Evolutionary conservation across 108 stramenopile species (phyloP).

Genomic region (Fistulifera pelliculosa): DNA sequence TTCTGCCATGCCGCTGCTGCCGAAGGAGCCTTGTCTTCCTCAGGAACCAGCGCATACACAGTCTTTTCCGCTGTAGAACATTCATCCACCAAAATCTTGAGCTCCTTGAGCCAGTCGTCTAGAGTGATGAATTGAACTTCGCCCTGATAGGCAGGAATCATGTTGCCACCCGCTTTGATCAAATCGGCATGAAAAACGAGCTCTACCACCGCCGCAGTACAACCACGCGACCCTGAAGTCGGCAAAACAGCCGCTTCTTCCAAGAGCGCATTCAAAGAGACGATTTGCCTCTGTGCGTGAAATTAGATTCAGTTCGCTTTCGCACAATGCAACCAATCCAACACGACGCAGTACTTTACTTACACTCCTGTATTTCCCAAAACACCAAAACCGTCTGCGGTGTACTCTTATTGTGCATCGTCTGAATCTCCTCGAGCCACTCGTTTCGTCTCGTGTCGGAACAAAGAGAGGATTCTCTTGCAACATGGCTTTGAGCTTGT

Average conservation of each 20-base stretch:
- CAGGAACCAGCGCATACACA: constrained; percentile 19
- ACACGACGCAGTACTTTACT: too few species aligned
- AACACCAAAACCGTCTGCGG: constrained; percentile 19
- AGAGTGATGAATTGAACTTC: constrained; percentile 35
- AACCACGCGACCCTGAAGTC: constrained; percentile 34
- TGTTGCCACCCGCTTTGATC: background rate
- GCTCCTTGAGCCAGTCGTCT: constrained; percentile 29
- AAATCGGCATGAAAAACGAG: constrained; percentile 22
- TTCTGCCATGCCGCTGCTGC: constrained; percentile 40
- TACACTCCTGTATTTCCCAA: constrained; percentile 25
- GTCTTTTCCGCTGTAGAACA: constrained; percentile 28
- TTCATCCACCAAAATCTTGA: constrained; percentile 30
- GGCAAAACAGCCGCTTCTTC: constrained; percentile 42
- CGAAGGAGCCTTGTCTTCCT: constrained; percentile 15
- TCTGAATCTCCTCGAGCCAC: constrained; percentile 16
- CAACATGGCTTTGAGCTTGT: constrained; percentile 11
- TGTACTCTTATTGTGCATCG: background rate
- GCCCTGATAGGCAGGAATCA: constrained; percentile 29
- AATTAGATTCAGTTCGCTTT: too few species aligned
- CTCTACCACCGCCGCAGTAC: constrained; percentile 42
- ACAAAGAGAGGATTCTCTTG: constrained; percentile 19
- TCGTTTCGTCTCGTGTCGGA: constrained; percentile 11
- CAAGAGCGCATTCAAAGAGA: constrained; percentile 31
- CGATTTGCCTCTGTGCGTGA: too few species aligned
- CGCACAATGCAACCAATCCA: too few species aligned